phyloP scores from a whole-genome alignment of 2,329 filamentous ascomycete genomes.

The Pseudogymnoascus sp. region DNA sequence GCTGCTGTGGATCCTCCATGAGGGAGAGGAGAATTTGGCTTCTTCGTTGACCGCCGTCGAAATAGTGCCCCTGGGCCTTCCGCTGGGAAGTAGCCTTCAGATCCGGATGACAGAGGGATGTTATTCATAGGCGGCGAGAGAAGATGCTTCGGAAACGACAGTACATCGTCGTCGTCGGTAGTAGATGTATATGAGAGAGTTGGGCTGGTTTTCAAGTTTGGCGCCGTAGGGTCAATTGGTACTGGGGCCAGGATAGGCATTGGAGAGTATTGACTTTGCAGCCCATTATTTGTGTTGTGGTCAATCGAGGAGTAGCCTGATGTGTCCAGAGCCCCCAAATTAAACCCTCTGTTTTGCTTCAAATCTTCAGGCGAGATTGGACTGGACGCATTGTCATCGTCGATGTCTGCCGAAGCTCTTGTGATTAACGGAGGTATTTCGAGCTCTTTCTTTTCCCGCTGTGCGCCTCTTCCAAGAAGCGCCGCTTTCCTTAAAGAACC shows the following conservation, averaged over 20 bases:
- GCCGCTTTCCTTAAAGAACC: slow-evolving; percentile 84
- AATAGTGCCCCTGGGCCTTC: slow-evolving; percentile 29
- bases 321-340: slow-evolving; percentile 39
- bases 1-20: slow-evolving; percentile 44
- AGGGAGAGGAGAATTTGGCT: slow-evolving; percentile 50
- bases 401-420: slow-evolving; percentile 26
- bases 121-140: slow-evolving; percentile 36
- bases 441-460: slow-evolving; percentile 48
- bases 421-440: slow-evolving; percentile 27
- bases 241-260: slow-evolving; percentile 8
- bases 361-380: slow-evolving; percentile 22
- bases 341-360: slow-evolving; percentile 26
- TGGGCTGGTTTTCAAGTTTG: slow-evolving; percentile 37
- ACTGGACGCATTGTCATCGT: slow-evolving; percentile 14
- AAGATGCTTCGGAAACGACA: slow-evolving; percentile 49
- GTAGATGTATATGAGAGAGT: slow-evolving; percentile 59
- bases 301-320: slow-evolving; percentile 19
- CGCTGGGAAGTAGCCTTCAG: slow-evolving; percentile 54
- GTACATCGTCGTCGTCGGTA: slow-evolving; percentile 73
- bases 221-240: slow-evolving; percentile 27
- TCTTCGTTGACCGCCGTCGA: slow-evolving; percentile 24
- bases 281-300: background rate
- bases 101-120: slow-evolving; percentile 42
- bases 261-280: slow-evolving; percentile 12
- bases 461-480: slow-evolving; percentile 64